phyloP scores from a whole-genome alignment of 331 rosid genomes.

The Erythrophleum ivorense region DNA sequence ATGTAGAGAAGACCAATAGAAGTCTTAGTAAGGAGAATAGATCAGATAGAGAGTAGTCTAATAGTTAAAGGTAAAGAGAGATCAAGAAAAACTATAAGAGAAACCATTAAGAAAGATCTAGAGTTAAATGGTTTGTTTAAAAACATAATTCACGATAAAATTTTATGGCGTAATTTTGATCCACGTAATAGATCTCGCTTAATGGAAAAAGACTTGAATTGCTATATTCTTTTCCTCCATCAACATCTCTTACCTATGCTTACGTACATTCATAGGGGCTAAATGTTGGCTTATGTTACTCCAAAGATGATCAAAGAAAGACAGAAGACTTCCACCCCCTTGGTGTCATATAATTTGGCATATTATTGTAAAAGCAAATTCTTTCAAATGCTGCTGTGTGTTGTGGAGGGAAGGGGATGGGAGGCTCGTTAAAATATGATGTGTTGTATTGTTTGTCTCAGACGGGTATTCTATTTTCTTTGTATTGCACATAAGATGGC shows the following conservation, averaged over 20 bases:
- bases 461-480: background rate
- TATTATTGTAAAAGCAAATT: background rate
- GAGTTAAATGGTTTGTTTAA: no score
- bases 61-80: no score
- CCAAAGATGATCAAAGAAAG: constrained; percentile 3
- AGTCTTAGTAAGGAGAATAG: no score
- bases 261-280: constrained; percentile 20
- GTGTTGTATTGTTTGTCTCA: background rate
- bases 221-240: background rate
- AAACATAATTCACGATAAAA: no score
- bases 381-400: background rate
- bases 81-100: no score
- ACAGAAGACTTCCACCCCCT: background rate
- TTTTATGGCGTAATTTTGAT: no score
- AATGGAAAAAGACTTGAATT: no score
- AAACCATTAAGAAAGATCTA: no score
- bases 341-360: background rate
- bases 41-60: no score
- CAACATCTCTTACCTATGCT: background rate
- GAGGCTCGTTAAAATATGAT: constrained; percentile 1
- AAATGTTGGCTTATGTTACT: background rate
- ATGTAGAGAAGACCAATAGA: no score
- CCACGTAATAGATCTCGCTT: no score
- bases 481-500: background rate
- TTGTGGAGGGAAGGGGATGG: constrained; percentile 3